A percentile compares a stretch with the other conserved stretches of the same genome.
These are phyloP conservation scores for Colletotrichum siamense DNA, from an alignment of 2,329 filamentous ascomycete genomes.

Conservation along the genomic window DNA sequence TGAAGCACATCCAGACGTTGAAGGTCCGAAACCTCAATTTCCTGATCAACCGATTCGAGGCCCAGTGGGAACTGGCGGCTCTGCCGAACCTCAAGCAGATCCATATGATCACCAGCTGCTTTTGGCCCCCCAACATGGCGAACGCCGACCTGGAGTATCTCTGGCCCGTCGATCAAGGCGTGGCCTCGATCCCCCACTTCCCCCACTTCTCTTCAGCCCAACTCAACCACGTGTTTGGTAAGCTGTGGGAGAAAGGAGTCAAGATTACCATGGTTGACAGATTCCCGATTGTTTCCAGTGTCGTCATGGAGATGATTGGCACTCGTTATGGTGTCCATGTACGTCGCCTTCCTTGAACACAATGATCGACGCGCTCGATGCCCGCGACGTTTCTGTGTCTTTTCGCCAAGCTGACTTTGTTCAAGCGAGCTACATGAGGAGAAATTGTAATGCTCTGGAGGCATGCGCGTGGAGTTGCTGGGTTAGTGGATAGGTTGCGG, in stretches of 20 bases:
- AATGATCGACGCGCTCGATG: neutral
- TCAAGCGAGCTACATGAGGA: neutral
- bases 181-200: neutral
- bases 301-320: neutral
- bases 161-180: neutral
- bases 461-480: neutral
- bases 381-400: neutral
- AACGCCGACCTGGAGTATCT: neutral
- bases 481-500: neutral
- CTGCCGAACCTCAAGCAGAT: neutral
- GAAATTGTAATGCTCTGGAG: neutral
- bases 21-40: neutral
- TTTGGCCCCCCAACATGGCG: neutral
- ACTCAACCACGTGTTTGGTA: neutral
- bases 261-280: neutral
- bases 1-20: neutral
- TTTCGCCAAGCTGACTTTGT: neutral
- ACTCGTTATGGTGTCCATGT: neutral
- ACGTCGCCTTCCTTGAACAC: neutral
- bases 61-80: neutral
- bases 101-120: neutral
- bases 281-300: neutral
- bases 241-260: neutral
- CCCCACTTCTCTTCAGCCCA: neutral
- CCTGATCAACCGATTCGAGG: neutral